These are phyloP conservation scores for Ophiostoma sp. DNA, from an alignment of 2,329 filamentous ascomycete species.

Conservation along the genomic window DNA sequence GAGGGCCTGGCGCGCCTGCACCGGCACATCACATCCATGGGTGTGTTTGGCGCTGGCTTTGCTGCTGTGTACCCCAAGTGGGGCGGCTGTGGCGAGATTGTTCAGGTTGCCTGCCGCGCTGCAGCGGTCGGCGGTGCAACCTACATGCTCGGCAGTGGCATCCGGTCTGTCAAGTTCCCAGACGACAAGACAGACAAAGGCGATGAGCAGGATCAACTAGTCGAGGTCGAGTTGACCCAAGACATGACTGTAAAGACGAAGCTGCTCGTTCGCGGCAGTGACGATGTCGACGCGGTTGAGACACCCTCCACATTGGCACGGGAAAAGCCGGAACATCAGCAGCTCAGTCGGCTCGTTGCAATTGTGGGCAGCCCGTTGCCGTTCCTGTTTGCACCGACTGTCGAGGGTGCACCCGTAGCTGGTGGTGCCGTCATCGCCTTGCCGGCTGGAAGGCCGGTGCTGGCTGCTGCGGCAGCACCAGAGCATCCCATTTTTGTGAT, in stretches of 20 bases:
- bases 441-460: conserved; percentile 53
- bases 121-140: conserved; percentile 85
- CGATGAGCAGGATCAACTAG: conserved; percentile 18
- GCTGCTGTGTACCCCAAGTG: conserved; percentile 88
- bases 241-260: conserved; percentile 52
- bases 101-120: conserved; percentile 85
- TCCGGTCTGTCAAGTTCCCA: conserved; percentile 37
- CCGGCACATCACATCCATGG: conserved; percentile 78
- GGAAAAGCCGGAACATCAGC: conserved; percentile 5
- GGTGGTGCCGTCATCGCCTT: conserved; percentile 68
- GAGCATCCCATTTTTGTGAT: conserved; percentile 53
- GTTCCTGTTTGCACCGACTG: conserved; percentile 61
- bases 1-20: conserved; percentile 69
- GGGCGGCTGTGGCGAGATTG: conserved; percentile 82
- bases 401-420: conserved; percentile 70
- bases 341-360: conserved; percentile 57
- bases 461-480: conserved; percentile 35
- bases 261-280: conserved; percentile 45
- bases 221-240: conserved; percentile 51
- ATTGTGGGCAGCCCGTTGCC: conserved; percentile 62
- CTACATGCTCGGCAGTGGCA: conserved; percentile 74
- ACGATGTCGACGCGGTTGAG: conserved; percentile 27
- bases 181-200: conserved; percentile 23
- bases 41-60: conserved; percentile 82
- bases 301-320: background rate